Evolutionary conservation across 768 basidiomycete genomes (phyloP).

Genomic region (Lentinus tigrinus): DNA sequence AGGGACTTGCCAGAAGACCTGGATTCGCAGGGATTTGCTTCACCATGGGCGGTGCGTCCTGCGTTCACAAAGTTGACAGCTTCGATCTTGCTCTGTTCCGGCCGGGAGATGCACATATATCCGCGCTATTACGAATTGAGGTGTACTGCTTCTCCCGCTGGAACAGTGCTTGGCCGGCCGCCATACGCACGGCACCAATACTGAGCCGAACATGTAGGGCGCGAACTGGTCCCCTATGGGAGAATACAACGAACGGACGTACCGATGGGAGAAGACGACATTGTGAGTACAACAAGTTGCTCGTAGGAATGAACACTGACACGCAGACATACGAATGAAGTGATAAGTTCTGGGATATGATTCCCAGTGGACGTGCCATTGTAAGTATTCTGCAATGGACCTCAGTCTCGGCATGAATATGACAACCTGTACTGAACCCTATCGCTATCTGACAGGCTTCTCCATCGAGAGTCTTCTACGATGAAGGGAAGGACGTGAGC

Average conservation of each 20-base stretch:
- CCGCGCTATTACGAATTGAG: neutral
- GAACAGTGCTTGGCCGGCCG: neutral
- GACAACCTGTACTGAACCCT: neutral
- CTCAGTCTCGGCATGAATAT: neutral
- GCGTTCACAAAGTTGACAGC: neutral
- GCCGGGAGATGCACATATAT: conserved; percentile 32
- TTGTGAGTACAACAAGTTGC: conserved; percentile 34
- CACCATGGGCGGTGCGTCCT: conserved; percentile 48
- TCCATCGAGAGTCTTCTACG: conserved; percentile 35
- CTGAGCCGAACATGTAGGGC: conserved; percentile 30
- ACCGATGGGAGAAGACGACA: conserved; percentile 39
- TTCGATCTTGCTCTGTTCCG: neutral
- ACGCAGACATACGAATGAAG: conserved; percentile 23
- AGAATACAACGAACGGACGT: conserved; percentile 31
- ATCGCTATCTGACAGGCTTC: conserved; percentile 30
- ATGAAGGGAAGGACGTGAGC: conserved; percentile 18
- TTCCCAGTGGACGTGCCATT: conserved; percentile 40
- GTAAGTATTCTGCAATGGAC: conserved; percentile 31
- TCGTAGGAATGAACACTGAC: neutral
- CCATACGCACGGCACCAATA: too few species aligned
- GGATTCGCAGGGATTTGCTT: conserved; percentile 45
- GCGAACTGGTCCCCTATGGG: conserved; percentile 47
- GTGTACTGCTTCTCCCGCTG: neutral
- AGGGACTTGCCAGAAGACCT: conserved; percentile 40
- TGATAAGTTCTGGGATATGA: conserved; percentile 48